These are phyloP conservation scores for Otatea glauca DNA, from an alignment of 176 grass and related monocot species.

Conservation along the genomic window DNA sequence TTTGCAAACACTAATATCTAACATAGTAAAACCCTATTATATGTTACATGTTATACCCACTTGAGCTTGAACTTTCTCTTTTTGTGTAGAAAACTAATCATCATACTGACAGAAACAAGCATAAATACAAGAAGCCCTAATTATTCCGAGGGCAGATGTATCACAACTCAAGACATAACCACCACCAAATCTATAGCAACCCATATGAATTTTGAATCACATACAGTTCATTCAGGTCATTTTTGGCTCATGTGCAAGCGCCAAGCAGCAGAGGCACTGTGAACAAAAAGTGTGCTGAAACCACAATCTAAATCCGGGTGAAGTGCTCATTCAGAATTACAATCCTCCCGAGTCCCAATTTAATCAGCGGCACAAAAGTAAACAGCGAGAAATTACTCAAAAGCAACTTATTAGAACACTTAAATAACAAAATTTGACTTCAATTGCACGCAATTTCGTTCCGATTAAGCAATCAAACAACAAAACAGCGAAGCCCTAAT, in stretches of 20 bases:
- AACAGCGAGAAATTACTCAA: neutral
- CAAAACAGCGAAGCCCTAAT: conserved; percentile 19
- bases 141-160: neutral
- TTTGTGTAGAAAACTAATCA: neutral
- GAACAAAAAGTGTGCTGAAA: neutral
- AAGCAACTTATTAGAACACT: neutral
- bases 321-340: neutral
- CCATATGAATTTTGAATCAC: neutral
- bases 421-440: conserved; percentile 4
- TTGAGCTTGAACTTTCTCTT: neutral
- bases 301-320: neutral
- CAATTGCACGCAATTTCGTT: neutral
- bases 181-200: neutral
- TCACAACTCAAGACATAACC: neutral
- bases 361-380: neutral
- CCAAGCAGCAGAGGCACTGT: neutral
- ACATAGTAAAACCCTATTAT: neutral
- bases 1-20: conserved; percentile 3
- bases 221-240: neutral
- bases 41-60: neutral
- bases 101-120: neutral
- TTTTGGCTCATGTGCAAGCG: neutral
- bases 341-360: neutral
- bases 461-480: neutral
- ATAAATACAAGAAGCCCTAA: neutral